Conservation (phyloP, 2,329 filamentous ascomycete species). For the Sporothrix protearum region DNA sequence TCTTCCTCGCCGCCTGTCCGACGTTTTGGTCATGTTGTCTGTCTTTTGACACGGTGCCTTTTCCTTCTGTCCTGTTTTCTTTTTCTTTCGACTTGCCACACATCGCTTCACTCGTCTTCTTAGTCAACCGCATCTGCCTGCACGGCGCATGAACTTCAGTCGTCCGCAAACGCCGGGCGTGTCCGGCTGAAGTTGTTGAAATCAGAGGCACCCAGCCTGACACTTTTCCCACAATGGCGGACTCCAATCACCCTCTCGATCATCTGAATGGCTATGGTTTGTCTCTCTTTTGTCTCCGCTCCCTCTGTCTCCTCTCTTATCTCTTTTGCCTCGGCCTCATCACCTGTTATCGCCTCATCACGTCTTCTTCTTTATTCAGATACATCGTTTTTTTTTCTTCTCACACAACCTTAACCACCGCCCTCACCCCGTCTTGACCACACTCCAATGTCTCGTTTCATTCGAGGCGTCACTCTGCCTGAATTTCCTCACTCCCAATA, state of each 20-base stretch:
- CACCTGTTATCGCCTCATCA: no score
- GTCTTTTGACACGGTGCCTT: neutral
- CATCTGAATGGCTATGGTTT: constrained; percentile 35
- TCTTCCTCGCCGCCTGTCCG: neutral
- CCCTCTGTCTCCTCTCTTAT: neutral
- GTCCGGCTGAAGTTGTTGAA: constrained; percentile 26
- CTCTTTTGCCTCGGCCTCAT: neutral
- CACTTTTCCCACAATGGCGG: constrained; percentile 34
- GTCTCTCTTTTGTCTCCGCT: constrained; percentile 13
- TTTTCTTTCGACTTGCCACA: neutral
- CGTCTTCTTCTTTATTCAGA: neutral
- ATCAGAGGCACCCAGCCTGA: constrained; percentile 8
- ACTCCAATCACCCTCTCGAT: constrained; percentile 30
- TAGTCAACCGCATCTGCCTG: constrained; percentile 5
- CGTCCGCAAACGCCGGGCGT: constrained; percentile 16
- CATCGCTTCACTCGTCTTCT: constrained; percentile 15
- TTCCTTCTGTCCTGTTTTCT: constrained; percentile 3
- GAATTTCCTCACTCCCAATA: neutral
- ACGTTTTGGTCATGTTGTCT: constrained; percentile 8
- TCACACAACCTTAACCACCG: neutral
- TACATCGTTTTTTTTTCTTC: neutral
- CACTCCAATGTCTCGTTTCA: neutral
- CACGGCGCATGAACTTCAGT: constrained; percentile 11
- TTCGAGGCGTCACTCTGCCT: neutral
- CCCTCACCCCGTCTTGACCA: neutral